A percentile compares a stretch with the other conserved stretches of the same genome.
Conservation (phyloP, 495 filamentous ascomycete species). For the Xylaria longipes region DNA sequence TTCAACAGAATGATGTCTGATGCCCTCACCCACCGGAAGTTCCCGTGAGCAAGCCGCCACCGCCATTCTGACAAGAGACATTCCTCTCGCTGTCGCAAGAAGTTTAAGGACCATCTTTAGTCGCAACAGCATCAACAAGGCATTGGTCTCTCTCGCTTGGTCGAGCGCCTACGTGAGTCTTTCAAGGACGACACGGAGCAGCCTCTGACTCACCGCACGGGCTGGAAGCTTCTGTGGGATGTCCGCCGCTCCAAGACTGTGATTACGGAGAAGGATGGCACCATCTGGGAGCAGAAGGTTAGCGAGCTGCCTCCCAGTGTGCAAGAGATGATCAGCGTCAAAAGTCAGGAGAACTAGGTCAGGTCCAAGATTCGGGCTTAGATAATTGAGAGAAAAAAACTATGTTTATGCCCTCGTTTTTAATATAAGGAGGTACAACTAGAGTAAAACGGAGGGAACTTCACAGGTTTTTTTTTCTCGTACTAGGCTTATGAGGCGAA, state of each 20-base stretch:
- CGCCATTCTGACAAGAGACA: slow-evolving; percentile 79
- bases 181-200: slow-evolving; percentile 61
- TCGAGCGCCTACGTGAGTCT: slow-evolving; percentile 70
- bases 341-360: too few relatives aligned
- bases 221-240: slow-evolving; percentile 90
- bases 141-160: too few relatives aligned
- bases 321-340: slow-evolving; percentile 89
- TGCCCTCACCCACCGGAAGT: too few relatives aligned
- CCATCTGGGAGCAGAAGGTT: slow-evolving; percentile 78
- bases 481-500: too few relatives aligned
- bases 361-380: too few relatives aligned
- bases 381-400: too few relatives aligned
- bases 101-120: slow-evolving; percentile 91
- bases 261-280: slow-evolving; percentile 68
- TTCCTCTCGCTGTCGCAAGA: slow-evolving; percentile 82
- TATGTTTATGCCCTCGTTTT: too few relatives aligned
- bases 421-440: too few relatives aligned
- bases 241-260: slow-evolving; percentile 71
- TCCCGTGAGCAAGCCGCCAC: slow-evolving; percentile 90
- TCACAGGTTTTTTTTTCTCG: too few relatives aligned
- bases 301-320: slow-evolving; percentile 87
- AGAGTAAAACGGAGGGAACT: too few relatives aligned
- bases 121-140: slow-evolving; percentile 93
- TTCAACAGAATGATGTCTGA: too few relatives aligned
- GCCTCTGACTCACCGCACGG: slow-evolving; percentile 78